Evolutionary conservation across 2,329 filamentous ascomycete genomes (phyloP).

Genomic region (Zymoseptoria brevis): DNA sequence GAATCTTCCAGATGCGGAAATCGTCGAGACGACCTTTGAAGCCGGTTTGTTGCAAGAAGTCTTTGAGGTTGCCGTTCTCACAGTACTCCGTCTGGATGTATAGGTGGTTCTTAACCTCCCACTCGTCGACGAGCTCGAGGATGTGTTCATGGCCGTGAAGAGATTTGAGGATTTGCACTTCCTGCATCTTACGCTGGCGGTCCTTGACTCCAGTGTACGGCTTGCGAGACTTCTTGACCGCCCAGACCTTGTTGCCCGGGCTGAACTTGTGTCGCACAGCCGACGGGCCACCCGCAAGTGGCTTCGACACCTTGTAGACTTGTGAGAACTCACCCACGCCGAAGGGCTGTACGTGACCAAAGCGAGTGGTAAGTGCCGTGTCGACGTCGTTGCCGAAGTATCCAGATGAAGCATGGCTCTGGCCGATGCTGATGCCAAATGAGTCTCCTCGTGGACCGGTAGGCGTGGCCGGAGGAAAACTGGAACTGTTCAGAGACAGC

Average conservation of each 20-base stretch:
- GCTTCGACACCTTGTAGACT: conserved; percentile 69
- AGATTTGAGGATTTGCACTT: conserved; percentile 71
- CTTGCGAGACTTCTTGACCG: conserved; percentile 86
- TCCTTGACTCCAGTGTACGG: conserved; percentile 71
- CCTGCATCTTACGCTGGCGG: conserved; percentile 72
- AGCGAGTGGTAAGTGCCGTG: conserved; percentile 62
- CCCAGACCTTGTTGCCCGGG: conserved; percentile 53
- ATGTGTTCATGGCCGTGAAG: conserved; percentile 77
- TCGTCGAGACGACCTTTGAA: conserved; percentile 83
- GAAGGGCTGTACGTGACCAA: conserved; percentile 70
- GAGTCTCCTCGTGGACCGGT: conserved; percentile 56
- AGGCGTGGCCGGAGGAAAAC: conserved; percentile 70
- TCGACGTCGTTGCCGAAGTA: conserved; percentile 69
- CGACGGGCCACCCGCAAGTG: conserved; percentile 26
- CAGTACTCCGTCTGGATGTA: conserved; percentile 98
- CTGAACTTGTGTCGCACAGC: conserved; percentile 19
- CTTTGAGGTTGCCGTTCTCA: conserved; percentile 82
- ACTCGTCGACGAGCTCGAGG: conserved; percentile 73
- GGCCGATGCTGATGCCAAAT: conserved; percentile 50
- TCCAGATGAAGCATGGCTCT: conserved; percentile 47
- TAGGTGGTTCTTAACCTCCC: conserved; percentile 76
- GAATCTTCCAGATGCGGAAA: conserved; percentile 97
- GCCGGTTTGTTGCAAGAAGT: conserved; percentile 76
- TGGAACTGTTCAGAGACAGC: conserved; percentile 33
- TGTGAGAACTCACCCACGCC: conserved; percentile 90